phyloP scores from a whole-genome alignment of 2,329 filamentous ascomycete species.

The Neonectria faginata region DNA sequence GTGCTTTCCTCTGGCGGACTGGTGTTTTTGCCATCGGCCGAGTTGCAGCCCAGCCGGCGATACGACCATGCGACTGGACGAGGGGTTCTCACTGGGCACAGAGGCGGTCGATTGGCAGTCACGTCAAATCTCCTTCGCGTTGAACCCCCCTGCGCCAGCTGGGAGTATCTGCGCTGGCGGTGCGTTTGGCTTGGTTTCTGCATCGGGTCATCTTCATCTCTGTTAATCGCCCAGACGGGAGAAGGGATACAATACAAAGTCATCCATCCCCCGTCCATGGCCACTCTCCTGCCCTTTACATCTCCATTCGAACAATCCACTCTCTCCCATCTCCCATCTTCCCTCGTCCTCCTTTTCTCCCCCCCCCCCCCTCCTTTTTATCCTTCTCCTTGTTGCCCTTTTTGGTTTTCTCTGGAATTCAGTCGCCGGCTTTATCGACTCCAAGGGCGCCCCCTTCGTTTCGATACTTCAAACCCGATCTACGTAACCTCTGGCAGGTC shows the following conservation, averaged over 20 bases:
- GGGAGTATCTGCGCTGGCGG: conserved; percentile 23
- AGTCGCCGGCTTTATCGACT: conserved; percentile 15
- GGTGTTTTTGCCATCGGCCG: conserved; percentile 1
- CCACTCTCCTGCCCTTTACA: conserved; percentile 23
- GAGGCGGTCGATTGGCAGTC: background rate
- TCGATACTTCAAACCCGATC: conserved; percentile 11
- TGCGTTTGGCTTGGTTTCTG: conserved; percentile 9
- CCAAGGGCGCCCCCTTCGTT: conserved; percentile 17
- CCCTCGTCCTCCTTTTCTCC: background rate
- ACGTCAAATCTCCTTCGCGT: too few relatives aligned
- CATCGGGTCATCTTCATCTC: background rate
- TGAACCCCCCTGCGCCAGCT: background rate
- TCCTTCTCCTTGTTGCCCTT: conserved; percentile 10
- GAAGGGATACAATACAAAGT: conserved; percentile 21
- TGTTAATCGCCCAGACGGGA: too few relatives aligned
- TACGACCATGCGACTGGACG: conserved; percentile 27
- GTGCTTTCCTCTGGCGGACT: too few relatives aligned
- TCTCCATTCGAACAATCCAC: conserved; percentile 21
- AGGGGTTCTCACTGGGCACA: conserved; percentile 11
- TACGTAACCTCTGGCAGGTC: conserved; percentile 29
- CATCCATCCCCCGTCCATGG: conserved; percentile 12
- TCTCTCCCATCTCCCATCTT: conserved; percentile 8
- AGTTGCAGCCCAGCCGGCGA: conserved; percentile 21
- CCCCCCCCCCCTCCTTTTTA: conserved; percentile 18
- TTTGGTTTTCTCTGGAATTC: conserved; percentile 35